phyloP scores from a whole-genome alignment of 805 yeast species.

The Candida coquimbonensis region DNA sequence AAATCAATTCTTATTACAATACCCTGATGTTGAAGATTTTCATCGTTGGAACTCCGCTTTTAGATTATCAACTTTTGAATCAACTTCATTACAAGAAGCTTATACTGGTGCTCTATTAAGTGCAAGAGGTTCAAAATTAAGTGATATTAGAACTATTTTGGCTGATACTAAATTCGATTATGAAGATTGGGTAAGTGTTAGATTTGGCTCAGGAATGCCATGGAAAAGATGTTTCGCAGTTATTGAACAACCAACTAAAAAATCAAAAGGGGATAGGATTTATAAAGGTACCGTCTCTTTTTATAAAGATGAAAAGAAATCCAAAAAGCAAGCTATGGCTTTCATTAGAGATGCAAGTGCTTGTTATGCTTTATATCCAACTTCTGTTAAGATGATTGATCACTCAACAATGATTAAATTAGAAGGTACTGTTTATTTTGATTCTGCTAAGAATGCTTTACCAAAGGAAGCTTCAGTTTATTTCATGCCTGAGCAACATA shows the following conservation, averaged over 20 bases:
- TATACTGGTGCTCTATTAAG: slow-evolving; percentile 92
- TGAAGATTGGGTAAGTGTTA: slow-evolving; percentile 91
- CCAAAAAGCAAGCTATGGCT: slow-evolving; percentile 74
- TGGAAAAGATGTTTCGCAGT: slow-evolving; percentile 95
- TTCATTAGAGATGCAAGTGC: slow-evolving; percentile 61
- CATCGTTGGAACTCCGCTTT: slow-evolving; percentile 79
- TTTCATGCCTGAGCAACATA: slow-evolving; percentile 78
- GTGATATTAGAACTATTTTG: slow-evolving; percentile 79
- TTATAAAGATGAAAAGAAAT: slow-evolving; percentile 72
- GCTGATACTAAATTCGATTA: slow-evolving; percentile 81
- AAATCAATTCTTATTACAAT: slow-evolving; percentile 80
- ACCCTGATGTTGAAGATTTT: slow-evolving; percentile 55
- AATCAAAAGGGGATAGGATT: slow-evolving; percentile 36
- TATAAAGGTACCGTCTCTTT: slow-evolving; percentile 37
- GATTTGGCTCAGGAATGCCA: slow-evolving; percentile 97
- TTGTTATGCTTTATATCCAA: slow-evolving; percentile 90
- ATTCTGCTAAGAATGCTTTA: slow-evolving; percentile 36
- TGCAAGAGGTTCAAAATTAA: slow-evolving; percentile 81
- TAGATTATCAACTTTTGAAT: slow-evolving; percentile 74
- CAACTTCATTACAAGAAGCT: slow-evolving; percentile 82
- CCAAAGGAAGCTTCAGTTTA: slow-evolving; percentile 59
- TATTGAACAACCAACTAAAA: slow-evolving; percentile 59
- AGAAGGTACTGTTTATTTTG: slow-evolving; percentile 71
- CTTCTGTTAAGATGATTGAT: slow-evolving; percentile 72
- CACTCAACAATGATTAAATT: slow-evolving; percentile 82